Evolutionary conservation across 371 early-diverging fungal genomes (phyloP).

Genomic region (Rhizopus arrhizus): DNA sequence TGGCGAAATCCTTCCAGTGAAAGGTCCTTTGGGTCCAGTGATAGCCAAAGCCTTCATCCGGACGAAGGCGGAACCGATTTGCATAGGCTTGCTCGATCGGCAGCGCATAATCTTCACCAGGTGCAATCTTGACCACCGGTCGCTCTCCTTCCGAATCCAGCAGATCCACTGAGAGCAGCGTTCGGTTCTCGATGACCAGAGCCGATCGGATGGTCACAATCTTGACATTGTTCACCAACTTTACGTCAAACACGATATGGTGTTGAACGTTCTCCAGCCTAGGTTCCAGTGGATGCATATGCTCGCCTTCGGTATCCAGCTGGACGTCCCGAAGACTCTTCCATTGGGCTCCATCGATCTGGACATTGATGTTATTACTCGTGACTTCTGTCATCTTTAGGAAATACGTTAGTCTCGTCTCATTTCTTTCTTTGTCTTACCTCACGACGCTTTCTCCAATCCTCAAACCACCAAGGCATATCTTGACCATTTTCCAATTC

Average conservation of each 20-base stretch:
- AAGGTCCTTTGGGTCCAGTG: slow-evolving; percentile 70
- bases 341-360: slow-evolving; percentile 84
- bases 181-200: slow-evolving; percentile 79
- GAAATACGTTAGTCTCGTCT: background rate
- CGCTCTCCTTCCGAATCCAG: slow-evolving; percentile 67
- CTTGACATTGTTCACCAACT: slow-evolving; percentile 85
- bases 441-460: slow-evolving; percentile 93
- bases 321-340: slow-evolving; percentile 85
- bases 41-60: slow-evolving; percentile 83
- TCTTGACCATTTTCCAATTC: slow-evolving; percentile 73
- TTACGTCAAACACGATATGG: slow-evolving; percentile 85
- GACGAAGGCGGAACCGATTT: slow-evolving; percentile 78
- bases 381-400: slow-evolving; percentile 35
- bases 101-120: slow-evolving; percentile 82
- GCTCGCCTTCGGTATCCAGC: slow-evolving; percentile 87
- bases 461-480: slow-evolving; percentile 93
- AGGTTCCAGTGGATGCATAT: slow-evolving; percentile 78
- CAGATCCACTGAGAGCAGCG: slow-evolving; percentile 79
- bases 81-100: slow-evolving; percentile 86
- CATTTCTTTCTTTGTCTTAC: slow-evolving; percentile 31
- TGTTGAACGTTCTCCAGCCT: slow-evolving; percentile 77
- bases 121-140: slow-evolving; percentile 56
- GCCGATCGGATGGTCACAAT: slow-evolving; percentile 90
- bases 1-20: slow-evolving; percentile 70
- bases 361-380: slow-evolving; percentile 78